Percentiles rank a stretch among this genome's conserved stretches.
Conservation (phyloP, 345 rosid genomes). For the Eucalyptus pauciflora region DNA sequence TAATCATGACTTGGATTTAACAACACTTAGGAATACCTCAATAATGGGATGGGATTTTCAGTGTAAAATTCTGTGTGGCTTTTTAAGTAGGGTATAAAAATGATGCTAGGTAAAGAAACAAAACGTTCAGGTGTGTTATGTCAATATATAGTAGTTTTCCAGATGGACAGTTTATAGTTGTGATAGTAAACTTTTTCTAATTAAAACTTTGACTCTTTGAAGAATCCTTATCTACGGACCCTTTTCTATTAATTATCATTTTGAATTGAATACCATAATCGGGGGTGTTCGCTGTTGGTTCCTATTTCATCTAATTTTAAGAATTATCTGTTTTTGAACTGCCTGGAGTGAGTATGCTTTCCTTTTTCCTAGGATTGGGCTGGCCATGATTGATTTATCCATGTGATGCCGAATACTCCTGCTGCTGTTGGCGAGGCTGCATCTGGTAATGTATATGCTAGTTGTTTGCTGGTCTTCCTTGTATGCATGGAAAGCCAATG, state of each 20-base stretch:
- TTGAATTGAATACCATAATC: not conserved
- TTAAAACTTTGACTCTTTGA: not conserved
- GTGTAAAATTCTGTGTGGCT: not conserved
- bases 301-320: not conserved
- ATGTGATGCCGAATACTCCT: constrained; percentile 93
- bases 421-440: constrained; percentile 85
- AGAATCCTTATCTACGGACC: not conserved
- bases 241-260: not conserved
- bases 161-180: not conserved
- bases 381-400: constrained; percentile 60
- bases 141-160: not conserved
- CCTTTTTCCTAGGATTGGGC: constrained; percentile 60
- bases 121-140: not conserved
- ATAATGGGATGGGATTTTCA: not conserved
- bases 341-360: not conserved
- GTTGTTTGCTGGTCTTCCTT: not conserved
- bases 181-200: not conserved
- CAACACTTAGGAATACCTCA: not conserved
- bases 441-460: constrained; percentile 22
- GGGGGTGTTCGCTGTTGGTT: not conserved
- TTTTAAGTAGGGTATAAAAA: not conserved
- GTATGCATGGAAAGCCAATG: not conserved
- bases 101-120: not conserved
- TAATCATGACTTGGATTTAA: not conserved
- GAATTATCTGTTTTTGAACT: not conserved